Evolutionary conservation across 1,284 basidiomycete genomes (phyloP).

Genomic region (Irpex sp.): DNA sequence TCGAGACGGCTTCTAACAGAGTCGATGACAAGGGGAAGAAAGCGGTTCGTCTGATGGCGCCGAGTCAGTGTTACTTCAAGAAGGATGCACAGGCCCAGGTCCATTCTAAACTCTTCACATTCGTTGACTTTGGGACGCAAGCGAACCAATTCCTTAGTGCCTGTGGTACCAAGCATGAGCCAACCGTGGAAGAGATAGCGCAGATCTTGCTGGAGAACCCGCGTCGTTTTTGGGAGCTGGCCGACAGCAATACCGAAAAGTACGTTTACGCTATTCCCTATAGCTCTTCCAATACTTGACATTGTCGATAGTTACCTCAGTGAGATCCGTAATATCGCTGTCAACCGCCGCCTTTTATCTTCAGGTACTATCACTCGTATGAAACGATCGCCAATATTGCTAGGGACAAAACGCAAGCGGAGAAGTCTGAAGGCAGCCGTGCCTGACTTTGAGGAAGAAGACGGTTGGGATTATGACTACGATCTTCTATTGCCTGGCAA

Average conservation of each 20-base stretch:
- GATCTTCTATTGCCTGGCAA: constrained; percentile 60
- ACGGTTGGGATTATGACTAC: constrained; percentile 64
- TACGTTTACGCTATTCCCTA: constrained; percentile 28
- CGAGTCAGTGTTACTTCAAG: constrained; percentile 70
- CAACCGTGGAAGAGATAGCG: constrained; percentile 79
- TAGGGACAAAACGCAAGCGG: constrained; percentile 59
- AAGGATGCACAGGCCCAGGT: constrained; percentile 47
- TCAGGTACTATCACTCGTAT: constrained; percentile 56
- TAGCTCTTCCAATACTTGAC: constrained; percentile 1
- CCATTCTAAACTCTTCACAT: constrained; percentile 79
- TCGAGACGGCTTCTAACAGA: constrained; percentile 20
- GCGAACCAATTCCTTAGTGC: constrained; percentile 86
- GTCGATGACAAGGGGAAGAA: constrained; percentile 23
- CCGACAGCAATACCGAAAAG: constrained; percentile 57
- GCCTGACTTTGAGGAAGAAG: constrained; percentile 43
- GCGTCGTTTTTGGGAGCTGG: constrained; percentile 63
- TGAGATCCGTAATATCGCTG: constrained; percentile 83
- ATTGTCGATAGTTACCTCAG: constrained; percentile 60
- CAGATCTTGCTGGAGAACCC: constrained; percentile 66
- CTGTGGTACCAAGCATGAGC: constrained; percentile 87
- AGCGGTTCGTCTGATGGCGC: constrained; percentile 47
- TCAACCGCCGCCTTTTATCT: constrained; percentile 66
- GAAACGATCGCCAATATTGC: constrained; percentile 68
- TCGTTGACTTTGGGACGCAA: constrained; percentile 83
- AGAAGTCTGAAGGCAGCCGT: constrained; percentile 27